Conservation (phyloP, 78 protist genomes). For the Tieghemostelium lacteum region DNA sequence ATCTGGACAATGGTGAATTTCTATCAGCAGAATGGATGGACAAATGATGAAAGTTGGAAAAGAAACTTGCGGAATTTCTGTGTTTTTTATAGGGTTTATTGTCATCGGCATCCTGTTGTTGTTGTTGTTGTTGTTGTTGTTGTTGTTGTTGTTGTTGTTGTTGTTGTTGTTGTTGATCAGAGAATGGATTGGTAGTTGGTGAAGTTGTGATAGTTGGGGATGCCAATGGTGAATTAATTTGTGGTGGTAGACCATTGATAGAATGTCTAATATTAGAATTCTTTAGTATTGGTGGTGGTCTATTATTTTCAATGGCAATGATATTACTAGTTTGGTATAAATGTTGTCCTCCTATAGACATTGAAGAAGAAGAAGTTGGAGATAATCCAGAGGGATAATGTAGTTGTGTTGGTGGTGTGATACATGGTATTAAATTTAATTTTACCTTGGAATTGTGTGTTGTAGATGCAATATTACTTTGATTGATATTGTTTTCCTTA, state of each 20-base stretch:
- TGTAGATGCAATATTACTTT: slow-evolving; percentile 21
- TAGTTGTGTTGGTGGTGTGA: slow-evolving; percentile 10
- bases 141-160: neutral
- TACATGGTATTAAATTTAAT: neutral
- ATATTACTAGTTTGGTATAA: no score
- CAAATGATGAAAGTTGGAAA: neutral
- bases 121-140: neutral
- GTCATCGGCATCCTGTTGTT: neutral
- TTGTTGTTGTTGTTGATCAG: neutral
- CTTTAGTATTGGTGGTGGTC: slow-evolving; percentile 3
- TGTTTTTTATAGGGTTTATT: slow-evolving; percentile 42
- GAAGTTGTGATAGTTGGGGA: neutral
- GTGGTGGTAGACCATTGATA: slow-evolving; percentile 23
- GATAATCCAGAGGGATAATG: no score
- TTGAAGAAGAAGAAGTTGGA: no score
- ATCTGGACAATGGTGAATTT: slow-evolving; percentile 20
- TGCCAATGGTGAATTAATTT: neutral
- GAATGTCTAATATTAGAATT: neutral
- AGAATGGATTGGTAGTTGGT: neutral
- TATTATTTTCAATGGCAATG: no score
- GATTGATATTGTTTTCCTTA: slow-evolving; percentile 49
- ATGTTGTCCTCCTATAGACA: no score
- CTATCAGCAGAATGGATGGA: slow-evolving; percentile 10
- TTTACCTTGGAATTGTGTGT: neutral
- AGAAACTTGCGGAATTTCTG: slow-evolving; percentile 10